Base-by-base conservation (phyloP, 345 rosid genomes). In the Chamaenerion angustifolium region DNA sequence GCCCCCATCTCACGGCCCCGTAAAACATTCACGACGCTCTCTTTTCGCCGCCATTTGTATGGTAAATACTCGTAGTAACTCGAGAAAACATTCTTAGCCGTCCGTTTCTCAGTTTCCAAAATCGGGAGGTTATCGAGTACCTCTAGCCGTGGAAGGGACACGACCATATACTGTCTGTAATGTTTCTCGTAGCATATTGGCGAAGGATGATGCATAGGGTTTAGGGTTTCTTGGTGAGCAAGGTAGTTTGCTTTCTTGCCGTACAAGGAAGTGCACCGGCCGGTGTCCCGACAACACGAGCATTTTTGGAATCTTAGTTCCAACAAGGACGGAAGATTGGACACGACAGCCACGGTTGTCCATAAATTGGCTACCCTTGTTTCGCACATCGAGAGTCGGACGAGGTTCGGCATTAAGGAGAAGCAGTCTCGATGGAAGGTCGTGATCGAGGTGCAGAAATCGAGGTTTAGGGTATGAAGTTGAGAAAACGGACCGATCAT, bases 121-220 rank as follows among this genome's bases (percentile, higher is more conserved):
- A 78, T 68, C 1, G 64, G 56, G 37, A 61, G 52, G 64, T 75
- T 75, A 52, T 78, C 84, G 51, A 75, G 55, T 37, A 72, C 80
- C 46, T 66, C 51, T 59, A 78, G 57, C 46, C 12, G 61, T 40
- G 78, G 78, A 45, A 78, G 68, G 13, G 74, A 75, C 57, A 63
- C 72, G 49, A 78, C 46, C 66, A 75, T 57, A 46, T 58, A 75
- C 48, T 72, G 76, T 43, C 80, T 49, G 48, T 78, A 78, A 56
- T 72, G 79, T 56, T 70, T 78, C 65, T 75, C 76, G 18, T 64
- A 78, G 72, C 80, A 78, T 43, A 75, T 70, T 6, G 76, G 72
- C 0, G 80, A 70, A 46, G 78, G 72, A 56, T 75, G 80, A 52
- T 64, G 68, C 2, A 74, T 31, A 31, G 37, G 37, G 37, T 31